Base-by-base conservation (phyloP, 768 basidiomycete species). In the Termitomyces sp. region DNA sequence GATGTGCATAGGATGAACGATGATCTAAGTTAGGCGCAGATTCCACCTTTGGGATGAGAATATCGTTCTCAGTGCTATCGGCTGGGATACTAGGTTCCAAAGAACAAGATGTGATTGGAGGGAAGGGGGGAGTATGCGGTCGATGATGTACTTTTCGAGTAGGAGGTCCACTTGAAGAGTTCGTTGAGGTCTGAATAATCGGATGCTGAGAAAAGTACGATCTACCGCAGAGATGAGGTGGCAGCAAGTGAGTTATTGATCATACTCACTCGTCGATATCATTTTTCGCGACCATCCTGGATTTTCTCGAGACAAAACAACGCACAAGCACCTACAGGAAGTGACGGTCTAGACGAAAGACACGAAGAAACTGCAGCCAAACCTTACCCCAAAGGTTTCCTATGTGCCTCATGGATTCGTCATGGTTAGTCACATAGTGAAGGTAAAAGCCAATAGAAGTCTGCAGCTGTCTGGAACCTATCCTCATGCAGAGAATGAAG, bases 41-140 rank as follows among this genome's bases (percentile, higher is more conserved):
- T 32, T 43, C 27, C 13, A n/a, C 8, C 12, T 42, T 33, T 1
- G 13, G 40, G 5, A 5, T 43, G 14, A 8, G 30, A 10, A 43
- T 20, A 42, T 43, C 7, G 30, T 30, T 36, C 20, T 16, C 27
- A 3, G 2, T 24, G 40, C 4, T 12, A 24, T 53, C 40, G 18
- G 22, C 14, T 5, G 26, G 27, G 9, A 8, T 12, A 2, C 7
- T 10, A 30, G 16, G 5, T 27, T 42, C 26, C 1, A 22, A 30
- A 24, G 12, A n/a, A 10, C n/a, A 33, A 10, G 56, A 37, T 27
- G 43, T 33, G n/a, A 34, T 22, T 37, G 53, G 16, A 12, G 62
- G 55, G n/a, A 63, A 63, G 13, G 34, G 55, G 1, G 59, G 57
- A 16, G 57, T 65, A 8, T 49, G 57, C 34, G 57, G 59, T 26